Conservation (phyloP, 345 rosid genomes). For the Bruguiera gymnorhiza region DNA sequence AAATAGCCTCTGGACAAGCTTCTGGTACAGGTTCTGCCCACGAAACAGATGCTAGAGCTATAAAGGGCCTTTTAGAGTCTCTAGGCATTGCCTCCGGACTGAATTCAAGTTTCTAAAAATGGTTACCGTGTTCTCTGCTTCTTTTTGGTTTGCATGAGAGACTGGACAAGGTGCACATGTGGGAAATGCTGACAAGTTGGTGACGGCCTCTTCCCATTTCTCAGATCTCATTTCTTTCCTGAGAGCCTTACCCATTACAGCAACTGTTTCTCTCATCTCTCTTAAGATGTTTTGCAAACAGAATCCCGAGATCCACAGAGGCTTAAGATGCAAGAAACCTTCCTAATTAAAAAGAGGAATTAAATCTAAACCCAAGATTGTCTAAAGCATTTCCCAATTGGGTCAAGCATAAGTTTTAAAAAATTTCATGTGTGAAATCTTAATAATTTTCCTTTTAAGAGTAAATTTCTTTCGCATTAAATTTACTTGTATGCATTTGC, state of each 20-base stretch:
- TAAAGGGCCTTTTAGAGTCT: constrained; percentile 27
- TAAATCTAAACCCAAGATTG: too few relatives aligned
- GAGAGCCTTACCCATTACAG: constrained; percentile 39
- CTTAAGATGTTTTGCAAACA: too few relatives aligned
- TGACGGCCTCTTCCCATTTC: constrained; percentile 34
- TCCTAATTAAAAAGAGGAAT: too few relatives aligned
- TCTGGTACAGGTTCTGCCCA: constrained; percentile 40
- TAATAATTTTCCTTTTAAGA: too few relatives aligned
- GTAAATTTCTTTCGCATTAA: too few relatives aligned
- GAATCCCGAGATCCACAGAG: too few relatives aligned
- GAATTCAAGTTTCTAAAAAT: constrained; percentile 33
- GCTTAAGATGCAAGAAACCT: too few relatives aligned
- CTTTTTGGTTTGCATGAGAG: constrained; percentile 35
- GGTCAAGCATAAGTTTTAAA: too few relatives aligned
- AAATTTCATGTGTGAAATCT: too few relatives aligned
- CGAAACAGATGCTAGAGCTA: constrained; percentile 27
- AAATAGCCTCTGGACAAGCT: constrained; percentile 31
- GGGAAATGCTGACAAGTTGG: constrained; percentile 29
- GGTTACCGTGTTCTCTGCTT: constrained; percentile 32
- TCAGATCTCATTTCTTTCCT: constrained; percentile 33
- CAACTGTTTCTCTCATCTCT: constrained; percentile 11
- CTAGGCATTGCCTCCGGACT: constrained; percentile 40
- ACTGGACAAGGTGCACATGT: constrained; percentile 32
- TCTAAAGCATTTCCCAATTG: too few relatives aligned
- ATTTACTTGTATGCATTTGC: too few relatives aligned